Percentiles rank a stretch among this genome's conserved stretches.
Conservation (phyloP, 2,329 filamentous ascomycete species). For the Cercospora sp. region DNA sequence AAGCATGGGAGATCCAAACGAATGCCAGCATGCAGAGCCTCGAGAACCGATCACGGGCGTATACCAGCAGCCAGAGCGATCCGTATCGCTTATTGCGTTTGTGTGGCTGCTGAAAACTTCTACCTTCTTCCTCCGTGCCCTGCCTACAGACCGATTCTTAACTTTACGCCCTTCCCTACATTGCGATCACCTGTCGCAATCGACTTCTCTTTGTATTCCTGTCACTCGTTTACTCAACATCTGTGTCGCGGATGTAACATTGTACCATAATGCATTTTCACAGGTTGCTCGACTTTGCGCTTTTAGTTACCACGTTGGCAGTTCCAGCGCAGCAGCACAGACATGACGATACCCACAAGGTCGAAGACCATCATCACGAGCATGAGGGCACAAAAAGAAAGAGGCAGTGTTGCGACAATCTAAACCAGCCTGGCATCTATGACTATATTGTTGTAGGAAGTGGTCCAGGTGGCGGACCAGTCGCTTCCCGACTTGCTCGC, state of each 20-base stretch:
- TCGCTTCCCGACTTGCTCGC: slow-evolving; percentile 61
- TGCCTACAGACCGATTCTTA: neutral
- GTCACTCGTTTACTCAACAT: slow-evolving; percentile 4
- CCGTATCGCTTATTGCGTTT: neutral
- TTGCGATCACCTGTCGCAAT: neutral
- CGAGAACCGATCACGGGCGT: neutral
- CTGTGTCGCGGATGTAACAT: neutral
- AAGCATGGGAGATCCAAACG: neutral
- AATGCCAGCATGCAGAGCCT: neutral
- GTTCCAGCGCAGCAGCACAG: slow-evolving; percentile 10
- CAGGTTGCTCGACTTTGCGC: slow-evolving; percentile 10
- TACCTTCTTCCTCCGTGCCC: neutral
- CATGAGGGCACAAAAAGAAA: slow-evolving; percentile 9
- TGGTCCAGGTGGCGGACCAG: slow-evolving; percentile 59
- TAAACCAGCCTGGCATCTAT: slow-evolving; percentile 19
- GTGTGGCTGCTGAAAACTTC: neutral
- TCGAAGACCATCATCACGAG: neutral
- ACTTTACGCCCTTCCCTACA: neutral
- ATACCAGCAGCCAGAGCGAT: neutral
- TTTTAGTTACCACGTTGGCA: slow-evolving; percentile 9
- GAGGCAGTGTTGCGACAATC: slow-evolving; percentile 6
- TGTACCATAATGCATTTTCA: slow-evolving; percentile 8
- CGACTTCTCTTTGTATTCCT: neutral
- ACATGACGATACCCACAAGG: neutral
- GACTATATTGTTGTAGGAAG: slow-evolving; percentile 65